Evolutionary conservation across 306 rosid genomes (phyloP).

Genomic region (Aeschynomene evenia): DNA sequence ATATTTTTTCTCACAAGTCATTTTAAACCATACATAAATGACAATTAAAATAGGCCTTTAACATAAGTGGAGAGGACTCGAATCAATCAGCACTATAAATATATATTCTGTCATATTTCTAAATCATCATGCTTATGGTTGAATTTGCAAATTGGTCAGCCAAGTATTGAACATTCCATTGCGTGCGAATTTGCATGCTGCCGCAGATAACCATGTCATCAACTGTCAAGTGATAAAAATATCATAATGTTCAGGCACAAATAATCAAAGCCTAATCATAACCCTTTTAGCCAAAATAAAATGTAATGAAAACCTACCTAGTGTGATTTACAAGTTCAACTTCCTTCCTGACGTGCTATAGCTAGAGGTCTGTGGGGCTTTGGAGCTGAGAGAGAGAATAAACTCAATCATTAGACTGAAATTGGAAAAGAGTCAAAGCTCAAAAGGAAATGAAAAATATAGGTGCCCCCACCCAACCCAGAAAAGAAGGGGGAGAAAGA

Average conservation of each 20-base stretch:
- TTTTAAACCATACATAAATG: not conserved
- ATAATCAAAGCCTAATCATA: not conserved
- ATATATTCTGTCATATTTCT: not conserved
- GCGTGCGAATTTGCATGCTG: not conserved
- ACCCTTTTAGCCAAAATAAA: not conserved
- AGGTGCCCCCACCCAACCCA: no score
- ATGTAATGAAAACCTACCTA: slow-evolving; percentile 20
- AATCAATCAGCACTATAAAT: no score
- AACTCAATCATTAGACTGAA: not conserved
- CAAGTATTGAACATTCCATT: not conserved
- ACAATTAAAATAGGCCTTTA: not conserved
- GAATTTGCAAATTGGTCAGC: not conserved
- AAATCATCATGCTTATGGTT: not conserved
- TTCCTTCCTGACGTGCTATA: slow-evolving; percentile 33
- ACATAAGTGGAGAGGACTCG: not conserved
- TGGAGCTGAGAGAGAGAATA: slow-evolving; percentile 71
- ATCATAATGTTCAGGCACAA: not conserved
- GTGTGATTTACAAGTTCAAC: slow-evolving; percentile 24
- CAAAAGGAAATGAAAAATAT: not conserved
- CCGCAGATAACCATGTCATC: not conserved
- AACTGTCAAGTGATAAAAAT: not conserved
- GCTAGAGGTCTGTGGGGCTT: slow-evolving; percentile 78
- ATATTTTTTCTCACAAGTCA: not conserved
- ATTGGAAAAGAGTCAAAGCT: not conserved
- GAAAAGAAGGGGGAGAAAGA: no score